Evolutionary conservation across 495 filamentous ascomycete species (phyloP), one percentile per base, ranked within the genome.

Genomic region (Ramalina intermedia): DNA sequence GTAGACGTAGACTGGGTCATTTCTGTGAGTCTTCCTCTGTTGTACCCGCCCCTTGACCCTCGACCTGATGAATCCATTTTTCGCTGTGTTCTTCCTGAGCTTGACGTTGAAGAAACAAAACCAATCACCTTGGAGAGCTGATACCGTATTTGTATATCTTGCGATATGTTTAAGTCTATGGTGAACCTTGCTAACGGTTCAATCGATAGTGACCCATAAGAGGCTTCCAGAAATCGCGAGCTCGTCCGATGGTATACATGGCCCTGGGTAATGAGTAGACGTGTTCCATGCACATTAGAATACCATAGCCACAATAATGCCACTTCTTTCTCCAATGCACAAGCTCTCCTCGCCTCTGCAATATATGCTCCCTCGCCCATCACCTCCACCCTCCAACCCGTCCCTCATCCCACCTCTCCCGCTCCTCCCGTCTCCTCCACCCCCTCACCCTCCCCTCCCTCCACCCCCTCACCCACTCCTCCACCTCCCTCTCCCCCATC

Each of bases 61-160:
- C 61, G 64, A 58, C 69, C 69, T 89, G 79, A 76, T 83, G 80
- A 87, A 79, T 73, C 71, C 71, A 67, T 71, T 72, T 69, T 79
- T 83, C 75, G 76, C 80, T 85, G 80, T 82, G 79, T 84, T 84
- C 76, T 80, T 83, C 71, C 82, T 72, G 73, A 86, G 79, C 65
- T 75, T 67, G 63, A 69, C 74, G 60, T 74, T 85, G 83, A 81
- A 72, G 85, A 85, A 74, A 76, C 66, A 14, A 74, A 63, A 64
- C 66, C 69, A 76, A 82, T 84, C 84, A 90, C 82, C 82, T 93
- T 90, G 85, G 86, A 90, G 86, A 93, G 83, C 86, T 93, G 86
- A 93, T 71, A 61, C 37, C 23, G 2, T 17, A 33, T 33, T 13
- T 33, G 29, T 2, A 33, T 2, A 33, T 0, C 3, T 24, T 24